Evolutionary conservation across 2,329 filamentous ascomycete genomes (phyloP).

Genomic region (Stagonosporopsis cucurbitacearum): DNA sequence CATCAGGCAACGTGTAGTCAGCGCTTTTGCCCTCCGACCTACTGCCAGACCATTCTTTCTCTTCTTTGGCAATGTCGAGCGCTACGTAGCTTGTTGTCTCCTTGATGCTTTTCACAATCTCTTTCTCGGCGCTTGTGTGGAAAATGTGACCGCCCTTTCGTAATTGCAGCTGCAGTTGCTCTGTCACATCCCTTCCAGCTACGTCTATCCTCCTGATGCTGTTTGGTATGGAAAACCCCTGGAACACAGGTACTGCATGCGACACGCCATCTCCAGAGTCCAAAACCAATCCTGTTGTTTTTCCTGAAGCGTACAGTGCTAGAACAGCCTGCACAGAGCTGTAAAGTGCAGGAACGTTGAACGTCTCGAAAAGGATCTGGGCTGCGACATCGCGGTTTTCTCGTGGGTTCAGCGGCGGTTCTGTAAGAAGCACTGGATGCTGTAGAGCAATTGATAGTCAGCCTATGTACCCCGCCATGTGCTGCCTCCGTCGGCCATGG

Average conservation of each 20-base stretch:
- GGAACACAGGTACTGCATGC: slow-evolving; percentile 95
- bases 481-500: slow-evolving; percentile 9
- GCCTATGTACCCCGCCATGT: slow-evolving; percentile 10
- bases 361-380: slow-evolving; percentile 97
- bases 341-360: slow-evolving; percentile 96
- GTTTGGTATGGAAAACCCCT: slow-evolving; percentile 95
- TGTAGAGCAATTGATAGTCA: slow-evolving; percentile 46
- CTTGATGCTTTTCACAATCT: slow-evolving; percentile 97
- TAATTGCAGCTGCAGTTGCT: slow-evolving; percentile 88
- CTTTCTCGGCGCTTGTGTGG: slow-evolving; percentile 98
- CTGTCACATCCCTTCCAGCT: slow-evolving; percentile 92
- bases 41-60: slow-evolving; percentile 88
- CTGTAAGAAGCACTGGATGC: slow-evolving; percentile 95
- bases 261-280: slow-evolving; percentile 96
- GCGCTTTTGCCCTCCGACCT: slow-evolving; percentile 80
- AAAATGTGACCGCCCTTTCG: slow-evolving; percentile 94
- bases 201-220: slow-evolving; percentile 96
- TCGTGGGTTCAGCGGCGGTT: slow-evolving; percentile 93
- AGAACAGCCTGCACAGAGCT: slow-evolving; percentile 97
- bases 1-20: slow-evolving; percentile 91
- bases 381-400: slow-evolving; percentile 95
- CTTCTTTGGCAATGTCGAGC: slow-evolving; percentile 87
- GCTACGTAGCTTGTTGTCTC: slow-evolving; percentile 93
- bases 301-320: slow-evolving; percentile 92
- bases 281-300: slow-evolving; percentile 94